phyloP scores from a whole-genome alignment of 73 alveolate species.

The Tetrahymena elliotti region DNA sequence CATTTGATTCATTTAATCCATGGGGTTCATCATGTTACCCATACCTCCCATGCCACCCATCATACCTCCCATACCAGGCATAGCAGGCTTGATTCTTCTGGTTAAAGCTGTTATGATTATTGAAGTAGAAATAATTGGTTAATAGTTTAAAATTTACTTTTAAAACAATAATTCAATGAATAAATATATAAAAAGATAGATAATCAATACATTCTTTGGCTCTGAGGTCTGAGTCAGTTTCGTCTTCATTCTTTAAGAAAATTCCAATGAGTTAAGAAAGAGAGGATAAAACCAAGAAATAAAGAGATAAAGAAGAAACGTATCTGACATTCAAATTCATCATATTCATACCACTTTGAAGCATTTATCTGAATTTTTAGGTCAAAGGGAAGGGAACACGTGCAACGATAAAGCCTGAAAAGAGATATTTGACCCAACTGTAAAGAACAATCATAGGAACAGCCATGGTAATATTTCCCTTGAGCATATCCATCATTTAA shows the following conservation, averaged over 20 bases:
- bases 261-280: not conserved
- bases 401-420: constrained; percentile 44
- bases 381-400: constrained; percentile 50
- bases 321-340: constrained; percentile 51
- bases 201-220: not conserved
- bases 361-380: constrained; percentile 49
- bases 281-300: constrained; percentile 21
- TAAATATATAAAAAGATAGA: not conserved
- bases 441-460: constrained; percentile 31
- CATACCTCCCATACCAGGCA: not conserved
- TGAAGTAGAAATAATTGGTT: not conserved
- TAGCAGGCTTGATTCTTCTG: not conserved
- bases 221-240: not conserved
- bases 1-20: not conserved
- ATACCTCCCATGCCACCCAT: not conserved
- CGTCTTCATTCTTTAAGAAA: not conserved
- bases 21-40: not conserved
- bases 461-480: constrained; percentile 32
- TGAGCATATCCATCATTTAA: constrained; percentile 35
- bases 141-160: not conserved
- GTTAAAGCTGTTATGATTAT: not conserved
- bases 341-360: constrained; percentile 48
- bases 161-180: not conserved
- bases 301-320: constrained; percentile 42
- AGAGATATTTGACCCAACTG: constrained; percentile 38